Conservation (phyloP, 169 alveolate species). For the Cryptosporidium felis region DNA sequence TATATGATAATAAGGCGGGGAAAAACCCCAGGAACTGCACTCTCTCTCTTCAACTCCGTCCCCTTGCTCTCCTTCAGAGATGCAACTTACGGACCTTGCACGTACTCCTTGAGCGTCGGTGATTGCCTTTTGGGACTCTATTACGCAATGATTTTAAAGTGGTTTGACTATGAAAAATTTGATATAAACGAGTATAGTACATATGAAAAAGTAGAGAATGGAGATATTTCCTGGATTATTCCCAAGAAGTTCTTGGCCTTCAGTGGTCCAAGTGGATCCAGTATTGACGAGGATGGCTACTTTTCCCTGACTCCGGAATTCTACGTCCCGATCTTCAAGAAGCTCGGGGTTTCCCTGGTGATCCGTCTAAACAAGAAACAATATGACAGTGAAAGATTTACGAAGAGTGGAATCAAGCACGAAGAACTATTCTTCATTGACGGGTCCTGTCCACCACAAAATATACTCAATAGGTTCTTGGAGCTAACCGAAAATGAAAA, state of each 20-base stretch:
- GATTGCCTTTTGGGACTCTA: constrained; percentile 91
- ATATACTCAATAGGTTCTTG: constrained; percentile 86
- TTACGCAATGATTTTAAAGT: constrained; percentile 87
- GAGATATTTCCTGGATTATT: constrained; percentile 93
- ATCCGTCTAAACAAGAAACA: constrained; percentile 89
- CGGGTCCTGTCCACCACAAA: constrained; percentile 91
- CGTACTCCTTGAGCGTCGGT: constrained; percentile 76
- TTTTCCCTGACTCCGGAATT: constrained; percentile 87
- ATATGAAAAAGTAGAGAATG: constrained; percentile 90
- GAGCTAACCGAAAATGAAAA: constrained; percentile 87
- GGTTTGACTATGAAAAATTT: constrained; percentile 89
- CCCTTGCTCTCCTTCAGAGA: constrained; percentile 79
- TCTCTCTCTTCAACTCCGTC: constrained; percentile 30
- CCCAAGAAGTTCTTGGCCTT: constrained; percentile 93
- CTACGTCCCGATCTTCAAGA: constrained; percentile 88
- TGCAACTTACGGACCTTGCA: constrained; percentile 80
- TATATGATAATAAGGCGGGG: constrained; percentile 81
- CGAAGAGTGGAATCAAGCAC: constrained; percentile 82
- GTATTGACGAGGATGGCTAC: constrained; percentile 78
- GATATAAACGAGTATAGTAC: constrained; percentile 87
- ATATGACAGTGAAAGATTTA: constrained; percentile 85
- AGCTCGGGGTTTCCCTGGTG: constrained; percentile 84
- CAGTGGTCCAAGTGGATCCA: constrained; percentile 85
- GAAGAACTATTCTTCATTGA: constrained; percentile 87
- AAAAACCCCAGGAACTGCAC: constrained; percentile 52